A percentile compares a stretch with the other conserved stretches of the same genome.
Conservation (phyloP, 768 basidiomycete genomes). For the Panaeolus papilionaceus region DNA sequence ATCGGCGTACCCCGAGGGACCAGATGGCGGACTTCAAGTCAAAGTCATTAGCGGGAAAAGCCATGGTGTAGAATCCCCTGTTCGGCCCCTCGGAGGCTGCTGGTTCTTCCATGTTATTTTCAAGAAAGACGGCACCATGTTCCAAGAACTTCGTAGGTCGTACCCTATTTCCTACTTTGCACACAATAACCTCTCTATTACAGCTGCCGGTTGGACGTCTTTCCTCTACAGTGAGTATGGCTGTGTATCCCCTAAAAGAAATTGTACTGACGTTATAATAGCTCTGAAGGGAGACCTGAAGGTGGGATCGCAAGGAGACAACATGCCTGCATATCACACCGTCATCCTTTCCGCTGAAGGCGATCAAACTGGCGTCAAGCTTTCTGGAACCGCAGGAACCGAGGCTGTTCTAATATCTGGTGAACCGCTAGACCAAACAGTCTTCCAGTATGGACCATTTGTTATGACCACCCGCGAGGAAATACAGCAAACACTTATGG, state of each 20-base stretch:
- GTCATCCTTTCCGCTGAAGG: slow-evolving; percentile 74
- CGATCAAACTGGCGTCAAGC: slow-evolving; percentile 69
- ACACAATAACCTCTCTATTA: slow-evolving; percentile 14
- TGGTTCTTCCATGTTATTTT: slow-evolving; percentile 90
- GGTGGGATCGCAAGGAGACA: slow-evolving; percentile 55
- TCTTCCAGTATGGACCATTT: slow-evolving; percentile 88
- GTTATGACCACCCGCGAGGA: slow-evolving; percentile 86
- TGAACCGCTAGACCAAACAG: slow-evolving; percentile 87
- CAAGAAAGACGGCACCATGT: slow-evolving; percentile 65
- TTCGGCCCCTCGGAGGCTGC: slow-evolving; percentile 90
- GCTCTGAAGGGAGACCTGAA: slow-evolving; percentile 71
- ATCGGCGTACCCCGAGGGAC: slow-evolving; percentile 72
- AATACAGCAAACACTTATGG: slow-evolving; percentile 80
- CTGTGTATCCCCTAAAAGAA: background rate
- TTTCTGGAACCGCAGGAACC: slow-evolving; percentile 66
- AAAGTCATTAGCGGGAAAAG: slow-evolving; percentile 92
- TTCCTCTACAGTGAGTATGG: slow-evolving; percentile 77
- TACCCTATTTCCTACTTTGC: too few species aligned
- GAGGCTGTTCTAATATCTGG: slow-evolving; percentile 84
- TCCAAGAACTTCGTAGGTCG: slow-evolving; percentile 80
- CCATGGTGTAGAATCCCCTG: slow-evolving; percentile 86
- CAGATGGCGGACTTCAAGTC: slow-evolving; percentile 69
- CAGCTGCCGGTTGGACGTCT: slow-evolving; percentile 87
- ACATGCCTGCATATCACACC: slow-evolving; percentile 72
- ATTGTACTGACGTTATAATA: slow-evolving; percentile 30